Evolutionary conservation across 2,329 filamentous ascomycete species (phyloP).

Genomic region (Neofusicoccum umdonicola): DNA sequence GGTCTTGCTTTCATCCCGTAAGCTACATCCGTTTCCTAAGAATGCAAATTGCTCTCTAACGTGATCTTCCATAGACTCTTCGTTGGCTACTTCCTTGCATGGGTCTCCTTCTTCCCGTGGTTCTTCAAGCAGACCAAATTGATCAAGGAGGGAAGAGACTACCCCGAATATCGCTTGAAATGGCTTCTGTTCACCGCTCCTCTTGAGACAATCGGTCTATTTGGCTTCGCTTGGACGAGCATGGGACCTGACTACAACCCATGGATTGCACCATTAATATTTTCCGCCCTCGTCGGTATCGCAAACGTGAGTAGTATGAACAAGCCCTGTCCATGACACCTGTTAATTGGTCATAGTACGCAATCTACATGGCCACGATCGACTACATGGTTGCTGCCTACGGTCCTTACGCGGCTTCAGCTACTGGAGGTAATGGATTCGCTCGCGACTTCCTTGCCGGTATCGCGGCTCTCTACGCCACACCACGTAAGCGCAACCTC

Average conservation of each 20-base stretch:
- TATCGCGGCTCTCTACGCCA: slow-evolving; percentile 66
- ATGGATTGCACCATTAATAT: slow-evolving; percentile 68
- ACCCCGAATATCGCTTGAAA: slow-evolving; percentile 64
- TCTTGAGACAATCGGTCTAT: slow-evolving; percentile 63
- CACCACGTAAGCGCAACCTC: slow-evolving; percentile 42
- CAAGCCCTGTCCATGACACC: no score
- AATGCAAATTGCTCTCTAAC: not conserved
- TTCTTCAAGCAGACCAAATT: slow-evolving; percentile 52
- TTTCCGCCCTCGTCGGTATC: slow-evolving; percentile 65
- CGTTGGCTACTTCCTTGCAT: slow-evolving; percentile 64
- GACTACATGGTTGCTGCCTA: slow-evolving; percentile 76
- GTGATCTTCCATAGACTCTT: slow-evolving; percentile 45
- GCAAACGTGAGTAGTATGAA: slow-evolving; percentile 50
- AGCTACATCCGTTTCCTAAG: not conserved
- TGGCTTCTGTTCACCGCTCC: slow-evolving; percentile 63
- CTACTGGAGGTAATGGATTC: slow-evolving; percentile 74
- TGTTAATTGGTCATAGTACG: slow-evolving; percentile 39
- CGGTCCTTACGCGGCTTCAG: slow-evolving; percentile 69
- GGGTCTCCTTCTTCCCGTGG: slow-evolving; percentile 56
- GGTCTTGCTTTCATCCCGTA: slow-evolving; percentile 62
- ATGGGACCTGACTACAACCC: slow-evolving; percentile 57
- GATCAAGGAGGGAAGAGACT: slow-evolving; percentile 50
- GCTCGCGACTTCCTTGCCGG: slow-evolving; percentile 71
- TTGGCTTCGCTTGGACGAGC: slow-evolving; percentile 68
- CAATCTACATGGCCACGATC: slow-evolving; percentile 74